Conservation (phyloP, 2,329 filamentous ascomycete genomes). For the Hymenoscyphus salicellus region DNA sequence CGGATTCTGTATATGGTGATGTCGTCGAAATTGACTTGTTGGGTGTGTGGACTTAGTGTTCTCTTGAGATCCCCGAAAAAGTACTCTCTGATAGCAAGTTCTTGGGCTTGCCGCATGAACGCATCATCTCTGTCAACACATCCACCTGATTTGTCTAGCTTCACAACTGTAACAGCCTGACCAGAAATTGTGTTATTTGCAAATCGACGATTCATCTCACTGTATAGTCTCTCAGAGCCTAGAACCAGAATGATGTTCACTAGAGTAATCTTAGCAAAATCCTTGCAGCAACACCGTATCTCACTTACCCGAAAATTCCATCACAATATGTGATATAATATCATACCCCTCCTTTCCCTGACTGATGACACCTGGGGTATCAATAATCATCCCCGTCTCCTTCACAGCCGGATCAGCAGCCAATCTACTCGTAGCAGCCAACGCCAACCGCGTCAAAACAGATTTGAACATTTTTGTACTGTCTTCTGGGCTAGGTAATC, state of each 20-base stretch:
- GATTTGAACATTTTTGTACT: conserved; percentile 70
- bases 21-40: conserved; percentile 74
- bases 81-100: conserved; percentile 81
- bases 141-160: conserved; percentile 80
- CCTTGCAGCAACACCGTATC: background rate
- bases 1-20: conserved; percentile 70
- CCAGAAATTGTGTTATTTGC: conserved; percentile 51
- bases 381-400: conserved; percentile 77
- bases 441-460: conserved; percentile 71
- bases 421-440: conserved; percentile 73
- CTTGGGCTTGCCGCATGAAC: conserved; percentile 71
- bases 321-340: conserved; percentile 74
- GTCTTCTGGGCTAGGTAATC: conserved; percentile 68
- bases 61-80: conserved; percentile 83
- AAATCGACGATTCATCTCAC: conserved; percentile 71
- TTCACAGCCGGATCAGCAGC: conserved; percentile 71
- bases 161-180: conserved; percentile 70
- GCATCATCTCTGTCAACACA: conserved; percentile 71
- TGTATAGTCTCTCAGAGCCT: conserved; percentile 73
- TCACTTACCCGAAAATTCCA: conserved; percentile 58
- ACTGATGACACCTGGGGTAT: conserved; percentile 70
- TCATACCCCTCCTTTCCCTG: conserved; percentile 68
- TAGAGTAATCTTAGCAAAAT: conserved; percentile 28
- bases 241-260: conserved; percentile 80
- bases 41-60: conserved; percentile 81